Base-by-base conservation (phyloP, 2,329 filamentous ascomycete genomes). In the Malbranchea cinnamomea region DNA sequence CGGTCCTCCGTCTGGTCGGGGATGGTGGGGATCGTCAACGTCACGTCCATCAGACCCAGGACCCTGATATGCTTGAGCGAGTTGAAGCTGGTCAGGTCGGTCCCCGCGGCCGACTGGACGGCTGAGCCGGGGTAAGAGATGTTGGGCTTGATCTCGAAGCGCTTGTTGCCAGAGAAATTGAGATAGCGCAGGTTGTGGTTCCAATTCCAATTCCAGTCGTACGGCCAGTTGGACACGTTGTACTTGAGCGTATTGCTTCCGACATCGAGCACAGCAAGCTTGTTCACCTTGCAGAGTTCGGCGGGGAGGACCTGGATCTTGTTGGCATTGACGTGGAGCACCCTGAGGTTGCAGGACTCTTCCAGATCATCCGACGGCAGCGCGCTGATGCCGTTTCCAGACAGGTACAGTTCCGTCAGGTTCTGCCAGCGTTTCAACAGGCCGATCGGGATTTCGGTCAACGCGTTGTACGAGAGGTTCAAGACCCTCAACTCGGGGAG, bases 191-290 rank as follows among this genome's bases (percentile, higher is more conserved):
- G 61, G 45, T 94, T 91, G 28, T 80, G 82, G 47, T 98, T 98
- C 66, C 89, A 81, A 48, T 95, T 95, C 89, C 89, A 98, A 47
- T 98, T 98, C 89, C 89, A 98, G 51, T 98, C 89, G 50, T 98
- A 98, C 0, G 87, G 89, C 66, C 92, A 93, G 48, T 98, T 98
- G 17, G 84, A 89, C 27, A 98, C 91, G 50, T 98, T 98, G 67
- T 98, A 98, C 55, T 95, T 98, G 34, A 98, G 64, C 13, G 72
- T 75, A 49, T 98, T 98, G 64, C 81, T 94, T 37, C 85, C 87
- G 38, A 91, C 91, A 55, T 98, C 89, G 29, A 98, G 65, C 28
- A 94, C 78, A 4, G 84, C 77, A 15, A 98, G 68, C 53, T 89
- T 89, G 56, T 84, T 81, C 25, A 93, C 83, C 52, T 93, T 83